Evolutionary conservation across 2,329 filamentous ascomycete genomes (phyloP).

Genomic region (Curvularia verruculosa): DNA sequence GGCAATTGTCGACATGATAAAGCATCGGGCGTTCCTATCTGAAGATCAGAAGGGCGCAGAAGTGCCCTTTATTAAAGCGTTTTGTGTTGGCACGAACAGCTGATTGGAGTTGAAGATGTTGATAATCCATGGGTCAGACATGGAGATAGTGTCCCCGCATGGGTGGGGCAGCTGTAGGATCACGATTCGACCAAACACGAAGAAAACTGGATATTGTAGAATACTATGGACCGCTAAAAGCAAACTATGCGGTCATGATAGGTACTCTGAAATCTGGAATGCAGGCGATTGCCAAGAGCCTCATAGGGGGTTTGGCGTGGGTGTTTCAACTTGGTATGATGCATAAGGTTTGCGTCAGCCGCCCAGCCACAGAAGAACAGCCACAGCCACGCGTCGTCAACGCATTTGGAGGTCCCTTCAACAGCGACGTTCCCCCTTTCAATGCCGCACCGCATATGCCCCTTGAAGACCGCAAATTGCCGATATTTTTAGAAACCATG

Average conservation of each 20-base stretch:
- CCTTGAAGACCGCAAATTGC: not conserved
- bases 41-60: not conserved
- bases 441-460: not conserved
- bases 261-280: not conserved
- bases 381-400: slow-evolving; percentile 17
- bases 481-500: slow-evolving; percentile 13
- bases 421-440: slow-evolving; percentile 1
- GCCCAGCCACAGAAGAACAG: slow-evolving; percentile 14
- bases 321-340: not conserved
- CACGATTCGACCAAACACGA: not conserved
- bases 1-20: not conserved
- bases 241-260: not conserved
- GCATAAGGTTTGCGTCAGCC: slow-evolving; percentile 14
- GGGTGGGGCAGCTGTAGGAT: not conserved
- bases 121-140: not conserved
- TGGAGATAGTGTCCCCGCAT: not conserved
- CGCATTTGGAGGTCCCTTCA: not conserved
- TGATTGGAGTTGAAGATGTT: not conserved
- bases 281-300: not conserved
- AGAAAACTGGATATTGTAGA: not conserved
- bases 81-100: not conserved
- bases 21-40: no score
- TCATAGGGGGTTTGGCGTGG: not conserved
- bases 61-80: no score
- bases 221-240: no score